Evolutionary conservation across 2,329 filamentous ascomycete genomes (phyloP), one percentile per base, ranked within the genome.

Genomic region (Torrubiella hemipterigena): DNA sequence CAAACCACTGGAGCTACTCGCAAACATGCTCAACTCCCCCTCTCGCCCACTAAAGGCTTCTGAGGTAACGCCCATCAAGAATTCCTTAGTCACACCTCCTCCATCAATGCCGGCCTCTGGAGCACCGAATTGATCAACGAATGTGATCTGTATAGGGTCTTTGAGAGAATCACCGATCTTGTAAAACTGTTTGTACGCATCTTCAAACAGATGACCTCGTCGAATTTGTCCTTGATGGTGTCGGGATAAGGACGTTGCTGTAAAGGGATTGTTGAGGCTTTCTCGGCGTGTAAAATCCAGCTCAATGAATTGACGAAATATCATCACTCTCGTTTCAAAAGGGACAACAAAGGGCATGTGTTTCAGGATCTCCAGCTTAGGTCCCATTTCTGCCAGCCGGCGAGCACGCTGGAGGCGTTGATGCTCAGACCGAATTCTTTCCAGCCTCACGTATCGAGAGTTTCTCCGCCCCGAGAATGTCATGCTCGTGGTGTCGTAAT

Each of bases 261-360:
- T n/a, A 6, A 70, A 52, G 3, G 65, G 54, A 16, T 34, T 39
- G 19, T 25, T 40, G 22, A 33, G 36, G 2, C 43, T 41, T 10
- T 44, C 38, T 27, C 52, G 47, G 17, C 45, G 46, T 7, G 14
- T 16, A 17, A 45, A 45, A 54, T 98, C 91, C 5, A 87, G 63
- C 18, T 73, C 59, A n/a, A 96, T 82, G 45, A 96, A 96, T 47
- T 94, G 77, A 18, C 87, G 75, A 54, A 98, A 96, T 16, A 96
- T 89, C 49, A 86, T 76, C 5, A 98, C 91, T 28, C 91, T 69
- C 0, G 83, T 91, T 22, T 83, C 75, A 45, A 98, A 98, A 0
- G 89, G 91, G 27, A 98, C 91, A 42, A 89, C 82, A 51, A 96
- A 98, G 0, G 91, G 91, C 77, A 98, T 93, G 47, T 96, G 93